phyloP scores from a whole-genome alignment of 805 yeast genomes.

The Metschnikowia proteae region DNA sequence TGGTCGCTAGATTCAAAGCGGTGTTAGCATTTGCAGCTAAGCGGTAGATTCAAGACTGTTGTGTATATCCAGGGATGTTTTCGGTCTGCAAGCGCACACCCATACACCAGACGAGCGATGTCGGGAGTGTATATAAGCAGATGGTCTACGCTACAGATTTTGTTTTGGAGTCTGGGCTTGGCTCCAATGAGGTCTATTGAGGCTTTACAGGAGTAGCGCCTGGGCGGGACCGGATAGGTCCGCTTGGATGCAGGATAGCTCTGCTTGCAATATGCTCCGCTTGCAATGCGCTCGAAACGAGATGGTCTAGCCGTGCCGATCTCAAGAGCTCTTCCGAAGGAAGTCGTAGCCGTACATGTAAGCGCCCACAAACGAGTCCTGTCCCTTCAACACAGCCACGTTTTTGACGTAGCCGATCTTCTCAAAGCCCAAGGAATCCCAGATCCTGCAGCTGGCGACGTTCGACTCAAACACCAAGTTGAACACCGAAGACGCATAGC shows the following conservation, averaged over 20 bases:
- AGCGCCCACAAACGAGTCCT: slow-evolving; percentile 66
- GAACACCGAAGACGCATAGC: slow-evolving; percentile 80
- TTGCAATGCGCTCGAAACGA: too few relatives aligned
- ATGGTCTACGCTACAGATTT: too few relatives aligned
- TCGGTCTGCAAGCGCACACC: not conserved
- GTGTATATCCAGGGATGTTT: slow-evolving; percentile 18
- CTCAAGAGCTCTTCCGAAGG: not conserved
- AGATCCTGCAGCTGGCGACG: slow-evolving; percentile 65
- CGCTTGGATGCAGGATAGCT: too few relatives aligned
- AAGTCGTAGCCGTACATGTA: slow-evolving; percentile 69
- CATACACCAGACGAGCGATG: not conserved
- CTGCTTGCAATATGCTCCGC: too few relatives aligned
- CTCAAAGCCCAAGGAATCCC: slow-evolving; percentile 83
- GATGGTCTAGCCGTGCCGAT: not conserved
- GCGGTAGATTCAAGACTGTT: slow-evolving; percentile 32
- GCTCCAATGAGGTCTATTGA: too few relatives aligned
- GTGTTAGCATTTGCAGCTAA: slow-evolving; percentile 15
- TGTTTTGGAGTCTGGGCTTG: too few relatives aligned
- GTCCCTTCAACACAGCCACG: slow-evolving; percentile 72
- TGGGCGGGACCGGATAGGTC: too few relatives aligned
- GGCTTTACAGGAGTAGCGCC: too few relatives aligned
- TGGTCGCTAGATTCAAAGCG: not conserved
- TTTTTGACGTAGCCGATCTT: slow-evolving; percentile 69
- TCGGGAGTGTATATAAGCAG: not conserved
- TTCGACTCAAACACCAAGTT: slow-evolving; percentile 84